Base-by-base conservation (phyloP, 306 rosid species). In the Rosa multiflora region DNA sequence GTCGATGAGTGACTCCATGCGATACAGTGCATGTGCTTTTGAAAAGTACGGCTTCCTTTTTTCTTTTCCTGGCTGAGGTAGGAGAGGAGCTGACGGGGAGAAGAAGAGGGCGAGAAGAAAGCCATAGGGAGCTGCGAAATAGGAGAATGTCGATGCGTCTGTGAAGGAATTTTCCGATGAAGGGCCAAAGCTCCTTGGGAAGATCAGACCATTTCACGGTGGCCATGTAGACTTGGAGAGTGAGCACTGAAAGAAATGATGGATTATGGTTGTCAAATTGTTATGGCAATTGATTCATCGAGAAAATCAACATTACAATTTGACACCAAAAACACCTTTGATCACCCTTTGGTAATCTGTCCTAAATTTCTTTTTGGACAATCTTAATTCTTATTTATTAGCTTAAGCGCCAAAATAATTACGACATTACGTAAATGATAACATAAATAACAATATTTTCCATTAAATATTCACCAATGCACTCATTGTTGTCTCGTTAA, bases 131-230 rank as follows among this genome's bases (percentile, higher is more conserved):
- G 42, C 91, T 80, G 51, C 92, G 90, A 52, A 89, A 86, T 74
- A 89, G 72, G 48, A 88, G 82, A 39, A 88, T 46, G 70, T 85
- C 88, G 26, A 86, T 29, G 69, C 80, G 84, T 7, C 56, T 68
- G 26, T 82, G 80, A 29, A 91, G 83, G 39, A 13, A 74, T 37
- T 75, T 80, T 61, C 89, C 84, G 74, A 91, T 83, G 76, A 55
- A 55, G 0, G 80, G 70, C 89, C 87, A 89, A 5, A 91, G 73
- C 43, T 89, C 97, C 51, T 7, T 49, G 8, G 90, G 92, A 32
- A 91, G 88, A 78, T 79, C 64, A 40, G 83, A 88, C 97, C 92
- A 89, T 1, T 80, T 75, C 32, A 82, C 83, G 5, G 37, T 59
- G 13, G 2, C 35, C 66, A 59, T 55, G 20, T 52, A 55, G n/a